Conservation (phyloP, 768 basidiomycete species). For the Naganishia friedmannii region DNA sequence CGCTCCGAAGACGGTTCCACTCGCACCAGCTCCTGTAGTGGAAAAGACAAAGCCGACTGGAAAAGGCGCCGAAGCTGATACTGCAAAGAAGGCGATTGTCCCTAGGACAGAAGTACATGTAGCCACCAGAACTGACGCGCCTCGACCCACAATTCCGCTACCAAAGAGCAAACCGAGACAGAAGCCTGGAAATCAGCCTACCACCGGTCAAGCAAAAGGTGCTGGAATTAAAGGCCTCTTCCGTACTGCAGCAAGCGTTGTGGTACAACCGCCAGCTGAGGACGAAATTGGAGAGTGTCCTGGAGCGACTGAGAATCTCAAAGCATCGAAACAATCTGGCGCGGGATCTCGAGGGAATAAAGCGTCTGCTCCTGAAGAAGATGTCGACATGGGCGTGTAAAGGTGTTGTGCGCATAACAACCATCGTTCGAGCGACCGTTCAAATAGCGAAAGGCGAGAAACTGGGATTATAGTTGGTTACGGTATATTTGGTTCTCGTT, state of each 20-base stretch:
- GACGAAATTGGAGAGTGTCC: background rate
- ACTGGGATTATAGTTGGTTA: too few species aligned
- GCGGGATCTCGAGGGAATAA: background rate
- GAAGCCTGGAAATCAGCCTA: background rate
- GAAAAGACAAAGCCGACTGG: background rate
- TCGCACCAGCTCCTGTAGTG: background rate
- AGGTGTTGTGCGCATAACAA: too few species aligned
- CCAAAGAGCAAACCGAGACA: constrained; percentile 14
- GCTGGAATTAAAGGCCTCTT: background rate
- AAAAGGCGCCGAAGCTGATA: too few species aligned
- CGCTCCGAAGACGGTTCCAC: background rate
- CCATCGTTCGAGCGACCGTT: too few species aligned
- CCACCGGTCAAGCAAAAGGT: background rate
- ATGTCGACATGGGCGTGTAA: constrained; percentile 18
- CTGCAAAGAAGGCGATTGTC: background rate
- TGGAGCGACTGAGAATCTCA: background rate
- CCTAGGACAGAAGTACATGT: background rate
- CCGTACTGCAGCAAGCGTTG: constrained; percentile 10
- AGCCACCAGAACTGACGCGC: background rate
- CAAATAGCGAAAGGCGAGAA: too few species aligned
- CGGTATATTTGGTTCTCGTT: too few species aligned
- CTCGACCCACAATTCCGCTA: constrained; percentile 1
- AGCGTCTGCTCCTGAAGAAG: constrained; percentile 18
- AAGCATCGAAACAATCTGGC: background rate
- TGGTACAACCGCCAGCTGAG: background rate